phyloP scores from a whole-genome alignment of 2,329 filamentous ascomycete genomes.

The Neofusicoccum sp. region DNA sequence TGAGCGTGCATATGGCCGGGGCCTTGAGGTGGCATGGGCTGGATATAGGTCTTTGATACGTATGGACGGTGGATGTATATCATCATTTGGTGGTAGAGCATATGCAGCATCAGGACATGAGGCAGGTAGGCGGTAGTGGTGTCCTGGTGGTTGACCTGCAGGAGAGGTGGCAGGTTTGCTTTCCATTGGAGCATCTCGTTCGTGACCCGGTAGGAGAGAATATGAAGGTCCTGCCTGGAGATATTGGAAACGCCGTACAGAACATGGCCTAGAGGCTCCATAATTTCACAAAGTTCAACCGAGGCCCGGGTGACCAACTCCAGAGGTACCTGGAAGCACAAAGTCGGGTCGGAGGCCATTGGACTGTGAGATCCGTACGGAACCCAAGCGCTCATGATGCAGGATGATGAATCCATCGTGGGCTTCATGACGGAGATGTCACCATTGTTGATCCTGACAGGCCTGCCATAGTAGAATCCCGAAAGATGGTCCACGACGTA shows the following conservation, averaged over 20 bases:
- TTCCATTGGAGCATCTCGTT: constrained; percentile 44
- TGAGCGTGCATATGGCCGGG: constrained; percentile 48
- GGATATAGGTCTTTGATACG: constrained; percentile 42
- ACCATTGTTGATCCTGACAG: constrained; percentile 41
- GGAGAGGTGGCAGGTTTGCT: constrained; percentile 40
- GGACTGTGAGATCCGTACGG: constrained; percentile 20
- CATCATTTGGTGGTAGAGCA: constrained; percentile 49
- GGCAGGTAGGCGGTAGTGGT: constrained; percentile 39
- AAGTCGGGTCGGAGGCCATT: constrained; percentile 9
- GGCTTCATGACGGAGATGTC: constrained; percentile 46
- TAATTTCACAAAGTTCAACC: constrained; percentile 47
- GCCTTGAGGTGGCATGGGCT: constrained; percentile 42
- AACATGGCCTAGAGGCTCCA: constrained; percentile 47
- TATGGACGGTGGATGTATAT: constrained; percentile 48
- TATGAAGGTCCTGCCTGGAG: constrained; percentile 41
- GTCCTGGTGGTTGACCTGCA: constrained; percentile 40
- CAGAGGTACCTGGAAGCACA: constrained; percentile 16
- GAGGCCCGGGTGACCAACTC: constrained; percentile 28
- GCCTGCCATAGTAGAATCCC: constrained; percentile 48
- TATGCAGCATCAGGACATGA: constrained; percentile 47
- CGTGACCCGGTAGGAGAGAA: constrained; percentile 38
- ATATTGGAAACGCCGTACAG: constrained; percentile 31
- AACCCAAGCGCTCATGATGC: constrained; percentile 21
- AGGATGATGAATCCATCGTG: constrained; percentile 25
- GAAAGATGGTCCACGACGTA: constrained; percentile 47